Evolutionary conservation across 768 basidiomycete genomes (phyloP).

Genomic region (Nevesoporus exiguus): DNA sequence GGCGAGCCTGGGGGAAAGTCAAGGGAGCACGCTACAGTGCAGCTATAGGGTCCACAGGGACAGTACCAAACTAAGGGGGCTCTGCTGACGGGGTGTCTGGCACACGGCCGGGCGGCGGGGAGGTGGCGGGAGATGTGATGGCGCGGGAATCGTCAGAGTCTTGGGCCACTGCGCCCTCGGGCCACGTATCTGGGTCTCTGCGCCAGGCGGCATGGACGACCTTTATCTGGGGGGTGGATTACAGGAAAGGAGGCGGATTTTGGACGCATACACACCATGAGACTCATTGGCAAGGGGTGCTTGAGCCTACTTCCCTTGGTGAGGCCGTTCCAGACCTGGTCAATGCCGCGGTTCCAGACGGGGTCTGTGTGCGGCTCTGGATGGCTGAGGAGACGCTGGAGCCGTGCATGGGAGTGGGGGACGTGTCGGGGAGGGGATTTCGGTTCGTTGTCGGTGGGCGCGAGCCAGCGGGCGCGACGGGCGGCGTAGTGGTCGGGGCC

Average conservation of each 20-base stretch:
- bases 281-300: constrained; percentile 54
- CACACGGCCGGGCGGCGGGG: not conserved
- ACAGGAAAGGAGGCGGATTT: not conserved
- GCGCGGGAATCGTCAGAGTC: constrained; percentile 52
- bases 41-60: not conserved
- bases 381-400: constrained; percentile 47
- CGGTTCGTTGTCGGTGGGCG: constrained; percentile 16
- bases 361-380: constrained; percentile 49
- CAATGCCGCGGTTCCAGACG: constrained; percentile 54
- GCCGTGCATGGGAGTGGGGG: constrained; percentile 42
- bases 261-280: constrained; percentile 49
- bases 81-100: not conserved
- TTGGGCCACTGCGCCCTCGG: constrained; percentile 54
- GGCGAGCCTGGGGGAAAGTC: not conserved
- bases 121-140: no score
- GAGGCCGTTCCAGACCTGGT: constrained; percentile 63
- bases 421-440: constrained; percentile 27
- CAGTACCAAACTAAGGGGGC: not conserved
- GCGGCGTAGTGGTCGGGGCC: constrained; percentile 64
- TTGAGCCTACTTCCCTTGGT: constrained; percentile 56
- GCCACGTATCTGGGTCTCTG: constrained; percentile 71
- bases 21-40: not conserved
- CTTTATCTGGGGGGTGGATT: constrained; percentile 50
- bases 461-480: constrained; percentile 62
- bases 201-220: constrained; percentile 74